Percentiles rank a stretch among this genome's conserved stretches.
These are phyloP conservation scores for Acanthamoeba polyphaga DNA, from an alignment of 208 protist species.

Conservation along the genomic window DNA sequence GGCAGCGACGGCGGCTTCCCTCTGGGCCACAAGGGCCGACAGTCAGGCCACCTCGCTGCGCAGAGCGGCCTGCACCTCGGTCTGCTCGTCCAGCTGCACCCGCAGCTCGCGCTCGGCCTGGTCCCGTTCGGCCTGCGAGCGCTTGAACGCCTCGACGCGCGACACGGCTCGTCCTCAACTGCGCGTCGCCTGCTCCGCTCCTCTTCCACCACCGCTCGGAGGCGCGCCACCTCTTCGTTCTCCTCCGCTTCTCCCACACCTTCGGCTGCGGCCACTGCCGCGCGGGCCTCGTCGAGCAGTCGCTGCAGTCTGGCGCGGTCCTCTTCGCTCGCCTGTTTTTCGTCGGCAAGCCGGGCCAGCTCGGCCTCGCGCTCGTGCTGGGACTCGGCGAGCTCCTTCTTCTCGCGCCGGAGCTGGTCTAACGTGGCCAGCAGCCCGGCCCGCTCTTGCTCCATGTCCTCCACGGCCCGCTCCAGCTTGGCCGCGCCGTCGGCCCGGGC, in stretches of 20 bases:
- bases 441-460: background rate
- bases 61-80: background rate
- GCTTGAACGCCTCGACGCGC: conserved; percentile 1
- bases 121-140: background rate
- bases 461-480: conserved; percentile 8
- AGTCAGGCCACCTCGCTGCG: background rate
- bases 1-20: too few relatives aligned
- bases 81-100: background rate
- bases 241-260: background rate
- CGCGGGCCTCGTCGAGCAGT: background rate
- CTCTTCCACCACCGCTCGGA: background rate
- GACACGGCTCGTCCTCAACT: background rate
- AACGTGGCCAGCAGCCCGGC: background rate
- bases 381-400: background rate
- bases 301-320: background rate
- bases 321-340: background rate
- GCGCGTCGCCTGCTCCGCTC: background rate
- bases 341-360: background rate
- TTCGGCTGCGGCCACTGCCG: background rate
- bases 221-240: background rate
- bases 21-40: background rate
- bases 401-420: background rate
- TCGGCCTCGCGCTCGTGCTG: background rate
- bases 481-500: background rate
- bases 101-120: background rate